A percentile compares a stretch with the other conserved stretches of the same genome.
Conservation (phyloP, 805 yeast species). For the Candida glaebosa region DNA sequence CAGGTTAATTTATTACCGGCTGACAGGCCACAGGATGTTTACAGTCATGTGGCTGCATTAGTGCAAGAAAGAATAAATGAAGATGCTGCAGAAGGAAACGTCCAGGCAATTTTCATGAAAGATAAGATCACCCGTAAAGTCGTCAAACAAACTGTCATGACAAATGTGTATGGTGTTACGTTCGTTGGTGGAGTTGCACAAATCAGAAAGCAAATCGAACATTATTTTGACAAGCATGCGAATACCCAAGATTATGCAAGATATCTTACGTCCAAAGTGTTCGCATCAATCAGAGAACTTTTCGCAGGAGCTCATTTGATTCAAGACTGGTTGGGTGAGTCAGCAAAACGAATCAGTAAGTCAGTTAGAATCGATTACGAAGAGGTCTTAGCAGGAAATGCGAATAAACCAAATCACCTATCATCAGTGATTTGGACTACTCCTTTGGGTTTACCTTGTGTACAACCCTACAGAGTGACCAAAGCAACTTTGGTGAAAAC, state of each 20-base stretch:
- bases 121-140: conserved; percentile 78
- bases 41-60: conserved; percentile 62
- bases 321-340: conserved; percentile 93
- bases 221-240: conserved; percentile 48
- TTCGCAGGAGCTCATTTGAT: conserved; percentile 91
- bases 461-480: conserved; percentile 86
- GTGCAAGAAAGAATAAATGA: conserved; percentile 53
- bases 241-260: conserved; percentile 32
- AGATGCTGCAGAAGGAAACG: conserved; percentile 53
- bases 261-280: conserved; percentile 75
- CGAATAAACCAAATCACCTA: conserved; percentile 57
- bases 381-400: conserved; percentile 52
- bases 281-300: conserved; percentile 77
- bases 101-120: conserved; percentile 50
- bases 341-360: conserved; percentile 77
- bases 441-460: conserved; percentile 92
- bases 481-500: conserved; percentile 70
- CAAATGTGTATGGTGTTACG: conserved; percentile 96
- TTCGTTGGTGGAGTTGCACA: conserved; percentile 90
- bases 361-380: conserved; percentile 48
- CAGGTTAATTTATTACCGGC: conserved; percentile 75
- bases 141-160: conserved; percentile 97
- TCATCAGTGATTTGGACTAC: conserved; percentile 97
- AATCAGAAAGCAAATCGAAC: conserved; percentile 72
- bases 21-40: conserved; percentile 75